Conservation (phyloP, 176 grass and related monocot species). For the Avena sativa region DNA sequence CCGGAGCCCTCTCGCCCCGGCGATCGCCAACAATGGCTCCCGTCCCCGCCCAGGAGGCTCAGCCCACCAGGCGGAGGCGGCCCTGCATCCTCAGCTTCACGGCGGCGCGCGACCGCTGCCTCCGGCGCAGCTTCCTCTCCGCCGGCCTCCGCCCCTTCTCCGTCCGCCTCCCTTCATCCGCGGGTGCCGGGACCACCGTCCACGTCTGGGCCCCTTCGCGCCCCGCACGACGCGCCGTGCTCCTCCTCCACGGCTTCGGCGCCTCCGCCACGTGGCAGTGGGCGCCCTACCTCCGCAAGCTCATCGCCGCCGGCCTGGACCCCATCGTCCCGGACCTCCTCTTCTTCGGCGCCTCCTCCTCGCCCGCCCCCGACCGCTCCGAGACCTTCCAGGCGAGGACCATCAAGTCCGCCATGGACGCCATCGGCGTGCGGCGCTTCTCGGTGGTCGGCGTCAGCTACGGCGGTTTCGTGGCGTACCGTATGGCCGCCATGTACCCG, state of each 20-base stretch:
- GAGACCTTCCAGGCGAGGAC: slow-evolving; percentile 67
- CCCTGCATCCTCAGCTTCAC: slow-evolving; percentile 66
- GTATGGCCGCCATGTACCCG: slow-evolving; percentile 69
- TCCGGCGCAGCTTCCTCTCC: slow-evolving; percentile 57
- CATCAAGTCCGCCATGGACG: slow-evolving; percentile 66
- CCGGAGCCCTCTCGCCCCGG: slow-evolving; percentile 47
- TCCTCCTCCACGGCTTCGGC: slow-evolving; percentile 90
- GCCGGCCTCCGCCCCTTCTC: slow-evolving; percentile 68
- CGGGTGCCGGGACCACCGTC: slow-evolving; percentile 54
- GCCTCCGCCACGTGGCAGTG: slow-evolving; percentile 91
- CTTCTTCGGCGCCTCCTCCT: slow-evolving; percentile 78
- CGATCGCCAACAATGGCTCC: slow-evolving; percentile 50
- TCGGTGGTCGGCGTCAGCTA: slow-evolving; percentile 80
- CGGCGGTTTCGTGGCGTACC: slow-evolving; percentile 81
- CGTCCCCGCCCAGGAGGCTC: neutral
- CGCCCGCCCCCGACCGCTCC: slow-evolving; percentile 59
- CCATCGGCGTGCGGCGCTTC: slow-evolving; percentile 58
- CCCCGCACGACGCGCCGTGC: slow-evolving; percentile 45
- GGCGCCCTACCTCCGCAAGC: slow-evolving; percentile 59
- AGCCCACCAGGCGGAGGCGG: slow-evolving; percentile 36
- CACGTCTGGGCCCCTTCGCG: slow-evolving; percentile 67
- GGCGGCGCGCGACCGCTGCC: slow-evolving; percentile 67
- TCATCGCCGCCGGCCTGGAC: slow-evolving; percentile 73
- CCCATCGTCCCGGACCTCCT: slow-evolving; percentile 89
- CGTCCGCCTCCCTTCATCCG: slow-evolving; percentile 48